A percentile compares a stretch with the other conserved stretches of the same genome.
Conservation (phyloP, 176 grass and related monocot species). For the Phoenix dactylifera region DNA sequence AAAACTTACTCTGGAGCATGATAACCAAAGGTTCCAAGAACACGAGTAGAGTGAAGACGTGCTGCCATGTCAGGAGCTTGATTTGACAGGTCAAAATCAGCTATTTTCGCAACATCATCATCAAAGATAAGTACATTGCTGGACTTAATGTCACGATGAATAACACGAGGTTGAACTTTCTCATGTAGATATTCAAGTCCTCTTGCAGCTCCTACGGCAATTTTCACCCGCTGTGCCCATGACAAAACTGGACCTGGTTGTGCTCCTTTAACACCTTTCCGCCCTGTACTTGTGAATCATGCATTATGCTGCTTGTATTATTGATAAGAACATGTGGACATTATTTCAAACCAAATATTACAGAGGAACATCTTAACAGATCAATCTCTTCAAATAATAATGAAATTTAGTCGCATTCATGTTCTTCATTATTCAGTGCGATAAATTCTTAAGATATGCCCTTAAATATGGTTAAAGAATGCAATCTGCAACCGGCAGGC, state of each 20-base stretch:
- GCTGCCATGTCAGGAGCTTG: conserved; percentile 83
- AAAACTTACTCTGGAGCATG: conserved; percentile 73
- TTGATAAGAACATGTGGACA: no score
- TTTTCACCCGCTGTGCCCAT: conserved; percentile 56
- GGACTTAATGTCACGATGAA: conserved; percentile 13
- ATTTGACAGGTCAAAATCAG: conserved; percentile 62
- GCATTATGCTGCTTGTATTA: no score
- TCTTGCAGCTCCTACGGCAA: conserved; percentile 44
- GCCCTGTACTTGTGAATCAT: conserved; percentile 27
- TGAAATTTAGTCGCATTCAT: no score
- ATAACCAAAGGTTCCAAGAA: conserved; percentile 87
- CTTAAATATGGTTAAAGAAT: no score
- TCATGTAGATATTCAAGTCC: conserved; percentile 79
- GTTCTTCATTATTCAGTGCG: no score
- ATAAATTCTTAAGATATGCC: no score
- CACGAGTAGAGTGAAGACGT: conserved; percentile 70
- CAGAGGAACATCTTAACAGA: background rate
- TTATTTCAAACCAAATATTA: no score
- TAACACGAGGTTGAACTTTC: conserved; percentile 54
- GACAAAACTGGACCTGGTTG: conserved; percentile 57
- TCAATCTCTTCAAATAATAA: background rate
- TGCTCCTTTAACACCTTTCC: conserved; percentile 71
- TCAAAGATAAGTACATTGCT: conserved; percentile 33
- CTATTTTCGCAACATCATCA: conserved; percentile 45
- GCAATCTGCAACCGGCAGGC: no score